phyloP scores from a whole-genome alignment of 1,139 yeast species.

The Candida gigantensis region DNA sequence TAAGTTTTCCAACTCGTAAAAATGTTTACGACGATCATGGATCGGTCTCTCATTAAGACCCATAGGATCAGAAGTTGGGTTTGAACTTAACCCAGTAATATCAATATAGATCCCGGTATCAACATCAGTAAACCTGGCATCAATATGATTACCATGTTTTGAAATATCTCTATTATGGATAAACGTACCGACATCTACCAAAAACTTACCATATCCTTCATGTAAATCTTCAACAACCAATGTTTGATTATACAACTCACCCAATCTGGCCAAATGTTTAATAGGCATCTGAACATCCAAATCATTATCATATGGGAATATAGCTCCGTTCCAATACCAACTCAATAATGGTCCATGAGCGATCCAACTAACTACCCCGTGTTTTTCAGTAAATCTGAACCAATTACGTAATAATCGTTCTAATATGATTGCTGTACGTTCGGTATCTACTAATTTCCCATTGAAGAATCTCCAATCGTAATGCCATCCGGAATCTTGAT shows the following conservation, averaged over 20 bases:
- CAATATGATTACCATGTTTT: constrained; percentile 52
- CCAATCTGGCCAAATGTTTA: constrained; percentile 39
- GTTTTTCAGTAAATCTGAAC: constrained; percentile 48
- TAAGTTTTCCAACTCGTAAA: constrained; percentile 22
- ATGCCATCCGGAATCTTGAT: constrained; percentile 21
- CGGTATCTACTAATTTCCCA: constrained; percentile 27
- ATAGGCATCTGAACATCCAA: constrained; percentile 57
- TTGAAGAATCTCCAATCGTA: constrained; percentile 30
- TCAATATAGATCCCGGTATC: constrained; percentile 59
- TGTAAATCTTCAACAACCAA: constrained; percentile 48
- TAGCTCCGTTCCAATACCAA: constrained; percentile 62
- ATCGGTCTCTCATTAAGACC: constrained; percentile 13
- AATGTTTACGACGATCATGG: constrained; percentile 34
- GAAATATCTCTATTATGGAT: constrained; percentile 33
- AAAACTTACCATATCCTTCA: constrained; percentile 46
- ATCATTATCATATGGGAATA: constrained; percentile 65
- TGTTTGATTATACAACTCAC: constrained; percentile 47
- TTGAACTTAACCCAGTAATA: constrained; percentile 50
- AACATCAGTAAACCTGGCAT: constrained; percentile 61
- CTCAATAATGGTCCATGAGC: constrained; percentile 63
- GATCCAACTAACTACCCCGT: constrained; percentile 53
- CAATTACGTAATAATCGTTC: constrained; percentile 50
- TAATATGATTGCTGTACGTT: constrained; percentile 21
- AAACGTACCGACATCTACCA: constrained; percentile 54
- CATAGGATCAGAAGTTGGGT: constrained; percentile 22